Conservation (phyloP, 2,329 filamentous ascomycete species). For the Colletotrichum tabaci region DNA sequence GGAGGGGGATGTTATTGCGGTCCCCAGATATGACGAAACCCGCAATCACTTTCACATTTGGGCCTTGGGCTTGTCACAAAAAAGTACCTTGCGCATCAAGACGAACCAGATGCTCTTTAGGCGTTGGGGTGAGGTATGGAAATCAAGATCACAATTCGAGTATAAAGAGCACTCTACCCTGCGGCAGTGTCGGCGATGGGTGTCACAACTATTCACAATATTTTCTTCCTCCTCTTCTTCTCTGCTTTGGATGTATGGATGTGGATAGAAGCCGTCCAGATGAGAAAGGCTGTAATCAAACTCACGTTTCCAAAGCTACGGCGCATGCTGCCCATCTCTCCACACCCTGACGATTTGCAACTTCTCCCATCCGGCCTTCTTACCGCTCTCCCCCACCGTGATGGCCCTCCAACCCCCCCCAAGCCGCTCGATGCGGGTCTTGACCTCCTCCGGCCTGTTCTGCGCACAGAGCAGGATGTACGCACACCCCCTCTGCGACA, state of each 20-base stretch:
- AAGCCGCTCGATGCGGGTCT: conserved; percentile 65
- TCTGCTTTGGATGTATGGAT: neutral
- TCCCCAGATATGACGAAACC: conserved; percentile 24
- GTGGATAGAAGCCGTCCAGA: neutral
- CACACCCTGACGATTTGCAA: conserved; percentile 91
- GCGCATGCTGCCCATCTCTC: conserved; percentile 60
- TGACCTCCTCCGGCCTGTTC: conserved; percentile 86
- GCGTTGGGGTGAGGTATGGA: conserved; percentile 36
- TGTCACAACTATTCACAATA: neutral
- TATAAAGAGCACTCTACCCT: neutral
- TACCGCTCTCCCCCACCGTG: conserved; percentile 86
- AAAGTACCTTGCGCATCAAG: conserved; percentile 32
- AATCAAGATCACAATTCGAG: conserved; percentile 39
- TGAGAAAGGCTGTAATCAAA: neutral
- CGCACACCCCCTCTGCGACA: conserved; percentile 81
- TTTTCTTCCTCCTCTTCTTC: too few relatives aligned
- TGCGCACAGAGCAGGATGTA: conserved; percentile 93
- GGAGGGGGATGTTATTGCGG: conserved; percentile 3
- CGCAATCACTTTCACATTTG: conserved; percentile 25
- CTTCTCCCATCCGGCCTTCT: conserved; percentile 94
- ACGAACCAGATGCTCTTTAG: conserved; percentile 38
- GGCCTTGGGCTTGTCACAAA: conserved; percentile 23
- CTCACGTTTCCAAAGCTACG: neutral
- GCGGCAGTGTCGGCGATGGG: neutral
- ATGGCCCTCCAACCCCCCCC: conserved; percentile 77